Base-by-base conservation (phyloP, 2,329 filamentous ascomycete species). In the Elsinoe perseae region DNA sequence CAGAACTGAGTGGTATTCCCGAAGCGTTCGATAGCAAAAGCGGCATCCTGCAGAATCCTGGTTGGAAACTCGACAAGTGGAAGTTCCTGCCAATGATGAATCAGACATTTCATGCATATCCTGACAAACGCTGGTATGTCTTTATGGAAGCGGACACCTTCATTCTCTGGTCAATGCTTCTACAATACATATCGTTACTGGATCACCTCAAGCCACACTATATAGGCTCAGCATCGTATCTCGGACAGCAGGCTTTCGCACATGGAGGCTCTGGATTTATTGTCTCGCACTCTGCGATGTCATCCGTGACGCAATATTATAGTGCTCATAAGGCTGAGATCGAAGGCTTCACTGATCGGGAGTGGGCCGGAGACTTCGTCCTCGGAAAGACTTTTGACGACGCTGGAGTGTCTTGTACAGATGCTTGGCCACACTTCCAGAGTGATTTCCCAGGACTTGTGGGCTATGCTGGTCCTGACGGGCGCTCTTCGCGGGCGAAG, bases 131-230 rank as follows among this genome's bases (percentile, higher is more conserved):
- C 56, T 83, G 80, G 80, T 83, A 76, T 59, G 69, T 81, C 52
- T 83, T 83, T 64, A 75, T 80, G 44, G 80, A 82, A 61, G 75
- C 77, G 1, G 80, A 83, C 62, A 81, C 79, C 0, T 81, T 78
- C 59, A 66, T 81, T 43, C 69, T 78, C 6, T 78, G 79, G 71
- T 67, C 73, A 34, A 78, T 77, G 14, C 48, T 72, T 12, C 60
- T 75, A 21, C 68, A 71, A 27, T 74, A 73, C 66, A 59, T 72
- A 5, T 59, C 61, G 30, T 61, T 68, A 10, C 63, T 75, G 6
- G 70, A 75, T 55, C 67, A 67, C 30, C 65, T 67, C n/a, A 71
- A 72, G 30, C 66, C 69, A 2, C 68, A 73, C 58, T 75, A 75
- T 57, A 66, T 66, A n/a, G 73, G 73, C 30, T 68, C 68, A 0